Base-by-base conservation (phyloP, 345 rosid species). In the Populus simonii region DNA sequence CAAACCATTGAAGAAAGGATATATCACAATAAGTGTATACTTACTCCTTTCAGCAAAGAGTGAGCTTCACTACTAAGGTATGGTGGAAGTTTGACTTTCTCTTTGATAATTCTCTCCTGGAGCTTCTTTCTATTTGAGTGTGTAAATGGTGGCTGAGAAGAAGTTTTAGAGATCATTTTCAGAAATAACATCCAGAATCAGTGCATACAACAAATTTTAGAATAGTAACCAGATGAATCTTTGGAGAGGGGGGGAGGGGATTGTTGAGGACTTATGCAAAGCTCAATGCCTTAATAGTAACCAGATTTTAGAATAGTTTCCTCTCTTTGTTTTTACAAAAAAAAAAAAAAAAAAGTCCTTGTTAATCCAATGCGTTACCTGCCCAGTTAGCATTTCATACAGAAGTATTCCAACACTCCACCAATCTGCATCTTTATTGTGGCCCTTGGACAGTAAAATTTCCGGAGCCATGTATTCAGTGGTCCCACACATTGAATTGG, bases 401-500 rank as follows among this genome's bases (percentile, higher is more conserved):
- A 89, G 73, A 53, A 91, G 89, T 57, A 90, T 83, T 71, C 92
- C 93, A 70, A 83, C 80, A 59, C 96, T 91, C 93, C 93, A 91
- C 96, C 93, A 91, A 74, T 90, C 93, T 2, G 92, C 96, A 81
- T 89, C 90, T 78, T 91, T 89, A 77, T 86, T 86, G 83, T 91
- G 91, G 61, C 96, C 91, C 85, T 85, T 91, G 45, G 90, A 87
- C 61, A 79, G 86, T 79, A 91, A 78, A 70, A 90, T 89, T 83
- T 91, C 93, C 1, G 93, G 93, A 80, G 95, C 93, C 95, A 91
- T 89, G 85, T 91, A 91, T 68, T 91, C 96, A 0, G 91, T 88
- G 22, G 93, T 89, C 66, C 96, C 92, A 6, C 93, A 91, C 93
- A 90, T 84, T 55, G 96, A 90, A 84, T 90, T 89, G 27, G 92